Base-by-base conservation (phyloP, 179 eudicot species). In the Beta macrorhiza region DNA sequence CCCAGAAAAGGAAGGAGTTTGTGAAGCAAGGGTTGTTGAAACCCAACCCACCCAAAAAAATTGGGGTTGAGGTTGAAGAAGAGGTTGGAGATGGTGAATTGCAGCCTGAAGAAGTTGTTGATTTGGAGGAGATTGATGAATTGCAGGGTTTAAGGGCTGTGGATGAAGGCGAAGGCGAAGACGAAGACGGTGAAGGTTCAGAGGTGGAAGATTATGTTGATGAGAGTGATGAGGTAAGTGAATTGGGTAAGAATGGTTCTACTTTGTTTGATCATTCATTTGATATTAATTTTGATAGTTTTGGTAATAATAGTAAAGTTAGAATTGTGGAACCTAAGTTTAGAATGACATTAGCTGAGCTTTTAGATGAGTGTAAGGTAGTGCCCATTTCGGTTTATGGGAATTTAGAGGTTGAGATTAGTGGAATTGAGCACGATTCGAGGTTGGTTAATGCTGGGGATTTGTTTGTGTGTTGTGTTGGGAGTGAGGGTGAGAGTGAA, bases 401-500 rank as follows among this genome's bases (percentile, higher is more conserved):
- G 1, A 78, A 96, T 88, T 82, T 96, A 71, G 99, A 96, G 80
- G 89, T 94, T 62, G 97, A 90, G 57, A 91, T 96, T 67, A 88
- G 72, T 70, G 99, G 99, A 7, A 91, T 96, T 74, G 93, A 95
- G 63, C 99, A 96, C 2, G 99, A 96, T 88, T 96, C 98, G 7
- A 90, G 95, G 81, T 19, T 91, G 65, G 97, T 96, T 78, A 90
- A 85, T 83, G 80, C 90, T 1, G 99, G 99, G 25, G 98, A 96
- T 91, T 87, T 96, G 94, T 94, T 91, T 74, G 94, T 96, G 78
- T 96, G 98, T 80, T 92, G 98, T 88, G 91, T 94, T 29, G 97
- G 94, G 83, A 90, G 82, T 83, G 88, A 83, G 3, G 88, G 85
- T 16, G 77, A 83, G 3, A 89, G 85, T 16, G 77, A 25, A 9